Evolutionary conservation across 805 yeast species (phyloP).

Genomic region (Wickerhamiella lipophila): DNA sequence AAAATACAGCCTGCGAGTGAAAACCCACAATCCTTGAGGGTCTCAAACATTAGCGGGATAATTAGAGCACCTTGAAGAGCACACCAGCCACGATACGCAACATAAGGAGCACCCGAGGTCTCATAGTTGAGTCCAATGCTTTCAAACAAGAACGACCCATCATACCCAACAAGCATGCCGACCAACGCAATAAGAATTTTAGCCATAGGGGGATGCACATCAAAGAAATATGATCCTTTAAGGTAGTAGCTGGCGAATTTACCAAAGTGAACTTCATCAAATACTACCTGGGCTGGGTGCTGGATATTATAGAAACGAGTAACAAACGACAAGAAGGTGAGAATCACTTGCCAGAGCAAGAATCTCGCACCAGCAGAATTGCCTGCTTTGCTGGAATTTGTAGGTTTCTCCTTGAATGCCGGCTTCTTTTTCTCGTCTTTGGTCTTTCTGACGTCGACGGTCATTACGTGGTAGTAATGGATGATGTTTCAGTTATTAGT

Average conservation of each 20-base stretch:
- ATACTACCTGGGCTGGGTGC: slow-evolving; percentile 70
- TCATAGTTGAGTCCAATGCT: slow-evolving; percentile 64
- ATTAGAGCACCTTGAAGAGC: slow-evolving; percentile 72
- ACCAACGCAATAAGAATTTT: slow-evolving; percentile 83
- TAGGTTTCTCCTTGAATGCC: background rate
- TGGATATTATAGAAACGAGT: slow-evolving; percentile 66
- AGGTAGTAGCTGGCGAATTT: slow-evolving; percentile 89
- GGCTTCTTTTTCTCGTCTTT: slow-evolving; percentile 1
- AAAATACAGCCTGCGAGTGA: slow-evolving; percentile 64
- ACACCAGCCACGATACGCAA: slow-evolving; percentile 72
- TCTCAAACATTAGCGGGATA: slow-evolving; percentile 77
- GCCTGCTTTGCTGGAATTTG: background rate
- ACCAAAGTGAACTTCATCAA: slow-evolving; percentile 93
- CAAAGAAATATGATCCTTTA: slow-evolving; percentile 82
- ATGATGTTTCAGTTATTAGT: background rate
- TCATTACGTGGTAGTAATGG: background rate
- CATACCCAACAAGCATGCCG: slow-evolving; percentile 74
- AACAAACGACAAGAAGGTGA: slow-evolving; percentile 48
- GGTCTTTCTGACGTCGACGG: background rate
- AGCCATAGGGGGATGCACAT: slow-evolving; percentile 95
- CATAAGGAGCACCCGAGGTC: slow-evolving; percentile 59
- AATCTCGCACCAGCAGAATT: background rate
- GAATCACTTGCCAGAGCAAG: slow-evolving; percentile 8
- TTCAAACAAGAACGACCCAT: slow-evolving; percentile 82
- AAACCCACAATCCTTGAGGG: slow-evolving; percentile 64